A percentile compares a stretch with the other conserved stretches of the same genome.
These are phyloP conservation scores for Cladosporium sp. DNA, from an alignment of 2,329 filamentous ascomycete genomes.

Conservation along the genomic window DNA sequence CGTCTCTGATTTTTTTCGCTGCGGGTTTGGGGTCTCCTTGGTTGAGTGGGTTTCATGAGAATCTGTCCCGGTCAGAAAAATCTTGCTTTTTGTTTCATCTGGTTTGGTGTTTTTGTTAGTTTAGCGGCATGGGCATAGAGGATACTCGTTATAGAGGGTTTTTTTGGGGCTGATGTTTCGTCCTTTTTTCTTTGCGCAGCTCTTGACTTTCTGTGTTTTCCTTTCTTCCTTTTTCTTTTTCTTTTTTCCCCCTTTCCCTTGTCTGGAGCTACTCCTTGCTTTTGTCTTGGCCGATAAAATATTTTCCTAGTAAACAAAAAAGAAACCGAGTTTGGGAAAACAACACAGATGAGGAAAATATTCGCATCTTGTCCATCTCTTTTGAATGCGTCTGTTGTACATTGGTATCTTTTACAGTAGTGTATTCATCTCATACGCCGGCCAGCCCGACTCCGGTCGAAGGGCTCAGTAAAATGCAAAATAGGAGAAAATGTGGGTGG, in stretches of 20 bases:
- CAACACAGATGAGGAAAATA: no score
- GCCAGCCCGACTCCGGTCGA: conserved; percentile 1
- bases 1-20: background rate
- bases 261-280: no score
- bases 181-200: background rate
- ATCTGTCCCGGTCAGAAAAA: background rate
- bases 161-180: background rate
- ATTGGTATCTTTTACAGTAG: conserved; percentile 16
- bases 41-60: background rate
- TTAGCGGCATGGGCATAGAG: background rate
- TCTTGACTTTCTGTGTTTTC: conserved; percentile 1
- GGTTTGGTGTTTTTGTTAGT: background rate
- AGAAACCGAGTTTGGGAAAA: no score
- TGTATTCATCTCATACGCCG: conserved; percentile 3
- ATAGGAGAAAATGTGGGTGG: conserved; percentile 4
- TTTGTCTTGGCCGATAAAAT: no score
- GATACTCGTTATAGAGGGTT: background rate
- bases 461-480: conserved; percentile 6
- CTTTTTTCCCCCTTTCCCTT: background rate
- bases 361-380: background rate
- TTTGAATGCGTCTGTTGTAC: conserved; percentile 10
- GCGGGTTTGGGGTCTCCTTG: background rate
- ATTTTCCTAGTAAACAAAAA: no score
- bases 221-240: no score
- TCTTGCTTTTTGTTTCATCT: background rate